These are phyloP conservation scores for Rhodamnia rubescens DNA, from an alignment of 345 rosid genomes.

Conservation along the genomic window DNA sequence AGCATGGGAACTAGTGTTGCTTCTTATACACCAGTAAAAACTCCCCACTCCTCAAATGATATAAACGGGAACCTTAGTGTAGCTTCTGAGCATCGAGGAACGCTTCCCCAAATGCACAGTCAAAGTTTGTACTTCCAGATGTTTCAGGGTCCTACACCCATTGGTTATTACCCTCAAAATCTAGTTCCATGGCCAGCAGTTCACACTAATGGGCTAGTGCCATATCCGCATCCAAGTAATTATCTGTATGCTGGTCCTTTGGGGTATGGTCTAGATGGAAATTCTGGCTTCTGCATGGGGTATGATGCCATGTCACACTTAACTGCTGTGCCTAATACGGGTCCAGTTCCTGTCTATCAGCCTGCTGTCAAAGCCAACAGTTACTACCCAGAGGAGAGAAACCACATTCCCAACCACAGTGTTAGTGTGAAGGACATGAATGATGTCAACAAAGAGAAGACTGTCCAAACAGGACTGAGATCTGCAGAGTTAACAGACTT, in stretches of 20 bases:
- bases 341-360: conserved; percentile 43
- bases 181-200: conserved; percentile 70
- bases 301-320: conserved; percentile 47
- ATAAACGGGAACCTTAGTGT: conserved; percentile 8
- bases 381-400: conserved; percentile 25
- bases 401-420: conserved; percentile 16
- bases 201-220: conserved; percentile 50
- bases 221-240: conserved; percentile 45
- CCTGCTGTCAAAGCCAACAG: conserved; percentile 34
- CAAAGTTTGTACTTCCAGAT: conserved; percentile 46
- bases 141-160: conserved; percentile 53
- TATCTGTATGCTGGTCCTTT: conserved; percentile 51
- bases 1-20: conserved; percentile 11
- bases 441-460: conserved; percentile 24
- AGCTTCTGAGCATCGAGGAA: conserved; percentile 44
- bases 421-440: conserved; percentile 5
- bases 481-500: conserved; percentile 11
- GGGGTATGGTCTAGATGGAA: conserved; percentile 51
- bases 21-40: conserved; percentile 22
- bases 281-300: conserved; percentile 54
- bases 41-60: conserved; percentile 23
- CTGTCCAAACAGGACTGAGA: conserved; percentile 12
- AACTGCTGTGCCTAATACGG: conserved; percentile 27
- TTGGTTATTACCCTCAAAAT: conserved; percentile 77
- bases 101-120: conserved; percentile 36